phyloP scores from a whole-genome alignment of 306 rosid genomes.

The Casuarina glauca region DNA sequence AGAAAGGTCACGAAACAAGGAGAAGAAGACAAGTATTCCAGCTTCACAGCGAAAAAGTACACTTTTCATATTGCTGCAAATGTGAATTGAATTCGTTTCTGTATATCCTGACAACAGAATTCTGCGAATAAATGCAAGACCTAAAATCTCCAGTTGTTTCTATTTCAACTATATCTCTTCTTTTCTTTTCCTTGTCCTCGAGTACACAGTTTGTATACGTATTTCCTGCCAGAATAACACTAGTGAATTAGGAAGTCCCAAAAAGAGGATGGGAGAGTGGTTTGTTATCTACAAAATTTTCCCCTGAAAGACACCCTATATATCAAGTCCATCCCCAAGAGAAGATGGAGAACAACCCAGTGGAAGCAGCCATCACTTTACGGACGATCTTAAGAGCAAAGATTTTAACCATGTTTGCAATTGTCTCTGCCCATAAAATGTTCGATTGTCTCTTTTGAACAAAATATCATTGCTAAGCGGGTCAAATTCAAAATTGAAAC shows the following conservation, averaged over 20 bases:
- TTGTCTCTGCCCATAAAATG: not conserved
- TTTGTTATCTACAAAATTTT: not conserved
- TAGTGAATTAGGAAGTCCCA: not conserved
- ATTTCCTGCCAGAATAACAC: not conserved
- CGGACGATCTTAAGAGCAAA: constrained; percentile 1
- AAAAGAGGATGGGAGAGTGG: not conserved
- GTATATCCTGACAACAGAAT: not conserved
- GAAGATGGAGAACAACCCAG: not conserved
- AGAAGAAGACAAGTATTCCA: constrained; percentile 1
- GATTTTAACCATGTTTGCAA: not conserved
- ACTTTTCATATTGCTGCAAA: not conserved
- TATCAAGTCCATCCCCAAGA: not conserved
- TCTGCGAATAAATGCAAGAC: not conserved
- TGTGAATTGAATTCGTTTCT: not conserved
- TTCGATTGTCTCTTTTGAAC: not conserved
- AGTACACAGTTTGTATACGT: not conserved
- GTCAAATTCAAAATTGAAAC: not conserved
- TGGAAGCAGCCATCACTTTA: not conserved
- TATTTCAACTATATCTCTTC: not conserved
- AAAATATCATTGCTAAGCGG: not conserved
- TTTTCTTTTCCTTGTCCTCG: not conserved
- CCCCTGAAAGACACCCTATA: not conserved
- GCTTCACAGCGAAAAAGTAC: not conserved
- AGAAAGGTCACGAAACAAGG: not conserved
- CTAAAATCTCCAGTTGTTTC: not conserved